Percentiles rank a stretch among this genome's conserved stretches.
phyloP scores from a whole-genome alignment of 176 grass and related monocot genomes.

The Aegilops tauschii region DNA sequence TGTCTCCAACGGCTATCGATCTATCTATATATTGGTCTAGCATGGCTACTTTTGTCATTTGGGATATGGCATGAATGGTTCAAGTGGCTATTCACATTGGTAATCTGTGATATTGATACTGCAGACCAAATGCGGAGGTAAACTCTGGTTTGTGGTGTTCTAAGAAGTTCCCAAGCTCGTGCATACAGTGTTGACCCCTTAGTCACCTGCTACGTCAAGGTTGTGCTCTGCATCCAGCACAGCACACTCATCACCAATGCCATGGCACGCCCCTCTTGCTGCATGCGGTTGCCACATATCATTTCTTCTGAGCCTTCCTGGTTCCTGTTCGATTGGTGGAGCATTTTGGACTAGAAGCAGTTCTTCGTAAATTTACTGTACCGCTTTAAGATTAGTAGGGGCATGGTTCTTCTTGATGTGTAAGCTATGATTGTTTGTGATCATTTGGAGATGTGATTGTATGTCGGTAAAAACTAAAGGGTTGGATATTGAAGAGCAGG shows the following conservation, averaged over 20 bases:
- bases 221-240: background rate
- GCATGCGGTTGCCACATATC: background rate
- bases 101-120: background rate
- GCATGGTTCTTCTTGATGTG: background rate
- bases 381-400: background rate
- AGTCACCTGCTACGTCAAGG: background rate
- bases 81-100: background rate
- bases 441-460: background rate
- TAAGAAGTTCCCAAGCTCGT: background rate
- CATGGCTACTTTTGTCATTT: conserved; percentile 7
- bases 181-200: background rate
- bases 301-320: background rate
- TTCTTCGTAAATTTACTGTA: background rate
- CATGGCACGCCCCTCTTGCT: background rate
- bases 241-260: background rate
- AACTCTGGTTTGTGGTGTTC: conserved; percentile 8
- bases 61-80: background rate
- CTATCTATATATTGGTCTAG: background rate
- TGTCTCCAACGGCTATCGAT: background rate
- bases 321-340: background rate
- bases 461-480: background rate
- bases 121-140: background rate
- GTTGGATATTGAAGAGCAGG: background rate
- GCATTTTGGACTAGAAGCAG: background rate
- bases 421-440: background rate